A percentile compares a stretch with the other conserved stretches of the same genome.
Conservation (phyloP, 164 flowering plant species). For the Macadamia integrifolia region DNA sequence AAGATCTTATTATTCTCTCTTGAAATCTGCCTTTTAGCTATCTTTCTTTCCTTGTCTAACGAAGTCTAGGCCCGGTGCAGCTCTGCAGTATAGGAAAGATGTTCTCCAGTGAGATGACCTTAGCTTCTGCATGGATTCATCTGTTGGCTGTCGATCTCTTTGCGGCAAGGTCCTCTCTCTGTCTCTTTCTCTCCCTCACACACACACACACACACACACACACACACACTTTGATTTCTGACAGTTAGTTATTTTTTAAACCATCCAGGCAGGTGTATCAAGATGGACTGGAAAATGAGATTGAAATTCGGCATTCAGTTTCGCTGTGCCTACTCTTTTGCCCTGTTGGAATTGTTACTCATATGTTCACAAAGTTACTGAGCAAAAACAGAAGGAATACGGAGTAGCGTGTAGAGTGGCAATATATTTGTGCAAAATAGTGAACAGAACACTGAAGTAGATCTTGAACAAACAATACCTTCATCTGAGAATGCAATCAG, state of each 20-base stretch:
- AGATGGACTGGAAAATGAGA: slow-evolving; percentile 62
- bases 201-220: too few relatives aligned
- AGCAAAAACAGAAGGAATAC: slow-evolving; percentile 23
- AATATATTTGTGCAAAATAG: slow-evolving; percentile 1
- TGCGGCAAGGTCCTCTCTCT: slow-evolving; percentile 73
- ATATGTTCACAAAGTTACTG: slow-evolving; percentile 63
- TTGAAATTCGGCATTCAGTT: slow-evolving; percentile 92
- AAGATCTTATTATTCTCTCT: background rate
- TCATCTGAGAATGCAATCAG: too few relatives aligned
- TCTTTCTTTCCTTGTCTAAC: background rate
- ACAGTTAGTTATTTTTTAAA: slow-evolving; percentile 2
- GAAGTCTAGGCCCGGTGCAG: slow-evolving; percentile 32
- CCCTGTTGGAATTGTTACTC: slow-evolving; percentile 70
- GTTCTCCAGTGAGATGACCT: slow-evolving; percentile 84
- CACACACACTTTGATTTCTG: background rate
- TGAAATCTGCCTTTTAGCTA: too few relatives aligned
- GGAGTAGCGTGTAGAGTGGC: slow-evolving; percentile 5
- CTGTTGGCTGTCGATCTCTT: slow-evolving; percentile 80
- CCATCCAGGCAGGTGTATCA: slow-evolving; percentile 68
- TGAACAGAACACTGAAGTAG: background rate
- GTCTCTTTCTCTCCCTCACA: slow-evolving; percentile 15
- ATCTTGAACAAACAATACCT: too few relatives aligned
- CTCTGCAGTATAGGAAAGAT: slow-evolving; percentile 72
- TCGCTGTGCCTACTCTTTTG: slow-evolving; percentile 84
- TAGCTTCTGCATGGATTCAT: slow-evolving; percentile 98